Evolutionary conservation across 768 basidiomycete species (phyloP).

Genomic region (Calocybe gangraenosa): DNA sequence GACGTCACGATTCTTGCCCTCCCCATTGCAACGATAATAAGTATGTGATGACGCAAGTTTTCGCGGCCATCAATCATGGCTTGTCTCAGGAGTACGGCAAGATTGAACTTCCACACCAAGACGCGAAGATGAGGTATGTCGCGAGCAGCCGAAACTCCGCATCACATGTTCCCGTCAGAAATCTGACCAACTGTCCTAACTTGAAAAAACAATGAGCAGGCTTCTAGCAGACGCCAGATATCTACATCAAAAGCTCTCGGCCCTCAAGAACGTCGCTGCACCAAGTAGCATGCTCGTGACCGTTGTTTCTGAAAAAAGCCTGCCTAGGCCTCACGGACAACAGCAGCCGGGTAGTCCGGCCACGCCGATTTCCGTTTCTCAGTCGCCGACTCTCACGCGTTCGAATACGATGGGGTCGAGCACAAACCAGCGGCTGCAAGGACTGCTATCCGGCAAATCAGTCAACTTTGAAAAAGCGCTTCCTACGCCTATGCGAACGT

Average conservation of each 20-base stretch:
- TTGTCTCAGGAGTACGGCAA: constrained; percentile 82
- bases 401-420: constrained; percentile 19
- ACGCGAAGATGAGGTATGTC: constrained; percentile 80
- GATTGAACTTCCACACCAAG: constrained; percentile 77
- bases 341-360: constrained; percentile 23
- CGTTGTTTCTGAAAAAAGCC: constrained; percentile 76
- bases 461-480: constrained; percentile 33
- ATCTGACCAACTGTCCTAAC: neutral
- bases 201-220: constrained; percentile 41
- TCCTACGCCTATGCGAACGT: constrained; percentile 25
- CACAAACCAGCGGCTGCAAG: constrained; percentile 46
- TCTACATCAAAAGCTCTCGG: constrained; percentile 71
- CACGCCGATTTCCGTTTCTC: constrained; percentile 22
- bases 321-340: constrained; percentile 26
- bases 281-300: constrained; percentile 81
- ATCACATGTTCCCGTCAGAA: neutral
- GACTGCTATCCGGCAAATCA: constrained; percentile 36
- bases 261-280: constrained; percentile 66
- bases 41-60: constrained; percentile 94
- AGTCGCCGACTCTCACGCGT: constrained; percentile 27
- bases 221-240: constrained; percentile 76
- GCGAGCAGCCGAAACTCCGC: constrained; percentile 2
- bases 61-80: constrained; percentile 88
- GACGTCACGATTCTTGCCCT: neutral
- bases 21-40: constrained; percentile 26